Evolutionary conservation across 768 basidiomycete species (phyloP).

Genomic region (Termitomyces sp.): DNA sequence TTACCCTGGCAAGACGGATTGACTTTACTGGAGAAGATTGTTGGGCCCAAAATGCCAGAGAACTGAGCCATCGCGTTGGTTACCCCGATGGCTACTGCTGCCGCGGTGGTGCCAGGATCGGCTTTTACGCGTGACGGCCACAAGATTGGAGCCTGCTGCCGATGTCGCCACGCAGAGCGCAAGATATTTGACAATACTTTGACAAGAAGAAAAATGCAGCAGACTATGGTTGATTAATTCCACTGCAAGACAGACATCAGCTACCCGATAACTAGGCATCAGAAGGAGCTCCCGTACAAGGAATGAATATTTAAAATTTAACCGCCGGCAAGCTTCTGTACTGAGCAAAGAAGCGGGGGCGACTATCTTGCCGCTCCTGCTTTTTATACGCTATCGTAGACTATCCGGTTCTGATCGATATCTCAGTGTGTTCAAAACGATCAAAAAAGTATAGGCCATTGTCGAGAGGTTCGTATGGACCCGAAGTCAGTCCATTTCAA

Average conservation of each 20-base stretch:
- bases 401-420: too few relatives aligned
- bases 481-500: too few relatives aligned
- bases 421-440: too few relatives aligned
- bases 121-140: slow-evolving; percentile 13
- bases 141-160: slow-evolving; percentile 8
- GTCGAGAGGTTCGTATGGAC: too few relatives aligned
- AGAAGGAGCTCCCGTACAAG: background rate
- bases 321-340: too few relatives aligned
- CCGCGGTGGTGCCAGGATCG: slow-evolving; percentile 9
- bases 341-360: too few relatives aligned
- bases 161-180: slow-evolving; percentile 9
- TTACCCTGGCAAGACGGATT: background rate
- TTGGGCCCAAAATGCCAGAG: slow-evolving; percentile 11
- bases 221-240: slow-evolving; percentile 9
- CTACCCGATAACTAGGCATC: background rate
- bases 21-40: slow-evolving; percentile 9
- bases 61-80: slow-evolving; percentile 10
- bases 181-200: slow-evolving; percentile 9
- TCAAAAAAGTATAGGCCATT: too few relatives aligned
- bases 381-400: too few relatives aligned
- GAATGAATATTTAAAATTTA: too few relatives aligned
- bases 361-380: too few relatives aligned
- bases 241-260: background rate
- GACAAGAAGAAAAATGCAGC: slow-evolving; percentile 10
- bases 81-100: slow-evolving; percentile 6